Conservation (phyloP, 2,329 filamentous ascomycete species). For the Claviceps spartinae region DNA sequence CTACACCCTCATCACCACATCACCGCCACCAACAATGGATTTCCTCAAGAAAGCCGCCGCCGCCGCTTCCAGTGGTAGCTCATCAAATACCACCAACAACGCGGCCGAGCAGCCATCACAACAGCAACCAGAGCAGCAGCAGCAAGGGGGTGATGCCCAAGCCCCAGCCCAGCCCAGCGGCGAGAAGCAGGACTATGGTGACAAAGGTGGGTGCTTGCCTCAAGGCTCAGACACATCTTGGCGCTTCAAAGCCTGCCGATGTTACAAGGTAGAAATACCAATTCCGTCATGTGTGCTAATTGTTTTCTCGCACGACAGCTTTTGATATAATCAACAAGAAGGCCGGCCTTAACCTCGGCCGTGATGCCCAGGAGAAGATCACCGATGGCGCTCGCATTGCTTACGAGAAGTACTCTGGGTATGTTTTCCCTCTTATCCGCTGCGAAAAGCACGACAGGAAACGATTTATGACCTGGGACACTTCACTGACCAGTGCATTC, state of each 20-base stretch:
- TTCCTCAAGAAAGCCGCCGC: constrained; percentile 24
- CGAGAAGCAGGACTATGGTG: constrained; percentile 19
- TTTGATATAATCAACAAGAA: constrained; percentile 19
- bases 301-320: constrained; percentile 9
- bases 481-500: neutral
- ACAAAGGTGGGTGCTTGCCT: constrained; percentile 20
- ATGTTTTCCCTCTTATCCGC: constrained; percentile 5
- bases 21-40: constrained; percentile 15
- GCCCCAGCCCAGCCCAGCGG: constrained; percentile 7
- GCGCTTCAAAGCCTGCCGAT: too few species aligned
- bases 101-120: constrained; percentile 5
- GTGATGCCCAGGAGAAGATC: constrained; percentile 23
- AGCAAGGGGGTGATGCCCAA: constrained; percentile 3
- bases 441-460: neutral
- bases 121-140: constrained; percentile 3
- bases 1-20: neutral
- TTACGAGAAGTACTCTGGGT: constrained; percentile 26
- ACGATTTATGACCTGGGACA: neutral
- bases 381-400: constrained; percentile 20
- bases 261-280: too few species aligned
- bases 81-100: neutral
- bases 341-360: constrained; percentile 20
- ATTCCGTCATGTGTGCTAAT: neutral
- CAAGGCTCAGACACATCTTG: neutral
- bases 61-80: constrained; percentile 5